Evolutionary conservation across 257 asterid species (phyloP), one percentile per base, ranked within the genome.

Genomic region (Scutellaria baicalensis): DNA sequence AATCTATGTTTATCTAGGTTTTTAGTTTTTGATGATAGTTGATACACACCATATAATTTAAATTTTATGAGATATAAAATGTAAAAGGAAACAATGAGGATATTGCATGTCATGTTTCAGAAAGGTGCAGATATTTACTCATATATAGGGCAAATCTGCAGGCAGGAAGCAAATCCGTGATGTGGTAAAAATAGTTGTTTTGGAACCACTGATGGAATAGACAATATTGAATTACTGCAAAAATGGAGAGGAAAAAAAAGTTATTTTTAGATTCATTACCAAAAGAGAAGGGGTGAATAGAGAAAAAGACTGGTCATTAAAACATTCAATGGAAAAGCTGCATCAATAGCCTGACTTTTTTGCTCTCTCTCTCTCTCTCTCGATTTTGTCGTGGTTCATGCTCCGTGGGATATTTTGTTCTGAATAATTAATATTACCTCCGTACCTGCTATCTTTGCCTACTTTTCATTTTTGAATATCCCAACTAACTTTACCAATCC

Each of bases 261-360:
- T 27, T 27, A 27, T 2, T 27, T 27, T 27, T 2, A 27, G 33
- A 27, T 2, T 27, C 33, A 27, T 27, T 27, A 27, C 33, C 33
- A 27, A 27, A 70, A 75, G 72, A 66, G 75, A 75, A 74, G 71
- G 65, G 44, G 49, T 0, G 12, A 68, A 14, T 63, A 45, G 77
- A 64, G 68, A 65, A 75, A 65, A 59, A 62, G 69, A 59, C 64
- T 50, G 40, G 43, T 36, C 50, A 77, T 51, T 9, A 35, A 35
- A 17, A 64, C 35, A 8, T 0, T 38, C 45, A 35, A 50, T 57
- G 31, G 75, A 27, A 78, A 80, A 77, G 86, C 83, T 77, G 83
- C 59, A 73, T 35, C 75, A 70, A 75, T 70, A 61, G 67, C 47
- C 61, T 64, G 74, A 65, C 64, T 55, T 69, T 69, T 36, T 13